phyloP scores from a whole-genome alignment of 2,329 filamentous ascomycete genomes.

The Cephalotrichum gorgonifer region DNA sequence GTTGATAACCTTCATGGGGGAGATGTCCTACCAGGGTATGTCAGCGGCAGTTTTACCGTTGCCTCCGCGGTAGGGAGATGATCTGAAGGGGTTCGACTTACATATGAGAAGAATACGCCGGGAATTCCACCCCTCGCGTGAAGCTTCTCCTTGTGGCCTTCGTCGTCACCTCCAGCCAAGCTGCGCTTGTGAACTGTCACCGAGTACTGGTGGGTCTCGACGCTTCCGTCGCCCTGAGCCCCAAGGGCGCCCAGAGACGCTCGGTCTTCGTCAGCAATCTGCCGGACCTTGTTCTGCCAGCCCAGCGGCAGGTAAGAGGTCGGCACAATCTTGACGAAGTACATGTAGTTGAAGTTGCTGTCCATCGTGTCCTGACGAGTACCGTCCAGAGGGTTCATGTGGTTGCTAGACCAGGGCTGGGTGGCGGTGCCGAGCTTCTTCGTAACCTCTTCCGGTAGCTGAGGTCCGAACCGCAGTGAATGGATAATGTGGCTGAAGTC shows the following conservation, averaged over 20 bases:
- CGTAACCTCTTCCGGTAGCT: conserved; percentile 64
- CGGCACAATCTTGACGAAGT: conserved; percentile 96
- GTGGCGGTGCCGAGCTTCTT: conserved; percentile 43
- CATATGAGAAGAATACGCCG: conserved; percentile 96
- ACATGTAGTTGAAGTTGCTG: conserved; percentile 92
- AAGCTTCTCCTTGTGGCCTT: conserved; percentile 77
- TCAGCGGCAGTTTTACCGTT: conserved; percentile 11
- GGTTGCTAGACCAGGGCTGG: conserved; percentile 73
- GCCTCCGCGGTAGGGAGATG: not conserved
- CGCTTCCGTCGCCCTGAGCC: conserved; percentile 58
- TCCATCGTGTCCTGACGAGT: conserved; percentile 69
- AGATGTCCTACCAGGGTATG: conserved; percentile 62
- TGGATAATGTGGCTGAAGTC: conserved; percentile 87
- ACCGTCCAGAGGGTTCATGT: conserved; percentile 81
- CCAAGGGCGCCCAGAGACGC: conserved; percentile 61
- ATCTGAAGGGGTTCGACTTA: conserved; percentile 41
- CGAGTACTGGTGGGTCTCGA: conserved; percentile 97
- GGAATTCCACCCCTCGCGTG: conserved; percentile 89
- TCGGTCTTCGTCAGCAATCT: conserved; percentile 30
- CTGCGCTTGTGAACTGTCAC: conserved; percentile 95
- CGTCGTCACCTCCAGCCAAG: conserved; percentile 71
- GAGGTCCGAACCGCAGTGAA: conserved; percentile 82
- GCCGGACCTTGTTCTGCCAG: conserved; percentile 55
- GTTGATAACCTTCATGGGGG: conserved; percentile 99
- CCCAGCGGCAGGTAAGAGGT: conserved; percentile 90